A percentile compares a stretch with the other conserved stretches of the same genome.
phyloP scores from a whole-genome alignment of 2,329 filamentous ascomycete species.

The Fusarium concolor region DNA sequence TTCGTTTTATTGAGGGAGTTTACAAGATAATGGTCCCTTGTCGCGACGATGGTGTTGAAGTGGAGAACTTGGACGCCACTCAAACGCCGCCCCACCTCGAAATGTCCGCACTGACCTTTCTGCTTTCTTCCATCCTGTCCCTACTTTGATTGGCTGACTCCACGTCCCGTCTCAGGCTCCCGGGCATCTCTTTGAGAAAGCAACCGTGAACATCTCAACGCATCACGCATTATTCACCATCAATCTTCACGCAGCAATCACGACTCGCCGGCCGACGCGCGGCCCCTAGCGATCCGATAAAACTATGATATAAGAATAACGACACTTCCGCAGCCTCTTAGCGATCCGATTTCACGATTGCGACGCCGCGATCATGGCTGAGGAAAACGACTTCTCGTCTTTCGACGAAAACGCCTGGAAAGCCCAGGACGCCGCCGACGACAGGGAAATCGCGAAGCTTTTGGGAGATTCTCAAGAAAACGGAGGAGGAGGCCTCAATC shows the following conservation, averaged over 20 bases:
- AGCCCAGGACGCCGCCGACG: conserved; percentile 62
- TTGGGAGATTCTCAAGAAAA: conserved; percentile 57
- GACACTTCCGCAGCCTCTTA: conserved; percentile 38
- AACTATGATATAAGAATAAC: conserved; percentile 46
- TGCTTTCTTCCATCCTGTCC: conserved; percentile 11
- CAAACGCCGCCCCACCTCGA: conserved; percentile 13
- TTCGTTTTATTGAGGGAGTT: background rate
- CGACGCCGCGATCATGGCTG: conserved; percentile 49
- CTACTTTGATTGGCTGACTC: conserved; percentile 32
- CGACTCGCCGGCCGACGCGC: conserved; percentile 13
- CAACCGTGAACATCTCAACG: conserved; percentile 42
- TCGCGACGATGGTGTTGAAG: conserved; percentile 9
- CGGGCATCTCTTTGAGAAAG: conserved; percentile 14
- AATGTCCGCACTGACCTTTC: conserved; percentile 5
- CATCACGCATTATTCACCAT: conserved; percentile 15
- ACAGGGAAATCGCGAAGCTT: conserved; percentile 59
- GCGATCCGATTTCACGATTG: conserved; percentile 40
- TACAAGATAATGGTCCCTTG: background rate
- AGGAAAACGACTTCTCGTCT: conserved; percentile 51
- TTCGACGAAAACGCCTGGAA: conserved; percentile 54
- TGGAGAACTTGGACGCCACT: conserved; percentile 6
- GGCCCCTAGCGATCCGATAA: background rate
- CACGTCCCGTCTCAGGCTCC: conserved; percentile 14
- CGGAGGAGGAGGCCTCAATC: conserved; percentile 53
- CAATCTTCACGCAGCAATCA: conserved; percentile 6